phyloP scores from a whole-genome alignment of 305 asterid genomes.

The Plantago lanceolata region DNA sequence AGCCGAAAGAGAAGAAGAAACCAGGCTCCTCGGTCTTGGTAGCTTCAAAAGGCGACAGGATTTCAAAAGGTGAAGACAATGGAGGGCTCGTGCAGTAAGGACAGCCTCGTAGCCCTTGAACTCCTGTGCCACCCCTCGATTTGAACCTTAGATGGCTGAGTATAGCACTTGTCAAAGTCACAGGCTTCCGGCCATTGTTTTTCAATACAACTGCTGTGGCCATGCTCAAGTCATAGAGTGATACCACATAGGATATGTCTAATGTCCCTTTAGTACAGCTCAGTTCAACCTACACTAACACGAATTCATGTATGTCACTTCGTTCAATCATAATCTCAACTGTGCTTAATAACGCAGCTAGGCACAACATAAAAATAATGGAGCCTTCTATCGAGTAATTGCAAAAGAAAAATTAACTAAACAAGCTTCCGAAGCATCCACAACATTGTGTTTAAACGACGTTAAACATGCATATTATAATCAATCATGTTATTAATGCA shows the following conservation, averaged over 20 bases:
- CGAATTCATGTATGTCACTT: not conserved
- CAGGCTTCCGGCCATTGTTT: slow-evolving; percentile 58
- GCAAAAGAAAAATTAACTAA: no score
- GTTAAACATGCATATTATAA: not conserved
- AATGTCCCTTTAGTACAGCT: slow-evolving; percentile 51
- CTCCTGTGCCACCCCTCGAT: slow-evolving; percentile 53
- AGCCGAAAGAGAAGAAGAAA: slow-evolving; percentile 62
- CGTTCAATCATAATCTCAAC: not conserved
- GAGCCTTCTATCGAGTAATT: not conserved
- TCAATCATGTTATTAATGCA: not conserved
- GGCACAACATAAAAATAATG: no score
- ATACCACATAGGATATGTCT: slow-evolving; percentile 58
- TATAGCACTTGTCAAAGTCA: slow-evolving; percentile 43
- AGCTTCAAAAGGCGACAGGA: slow-evolving; percentile 61
- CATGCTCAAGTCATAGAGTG: slow-evolving; percentile 64
- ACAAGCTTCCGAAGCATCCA: not conserved
- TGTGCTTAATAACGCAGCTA: not conserved
- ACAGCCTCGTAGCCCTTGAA: slow-evolving; percentile 53
- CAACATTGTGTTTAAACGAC: not conserved
- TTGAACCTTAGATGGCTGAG: slow-evolving; percentile 52
- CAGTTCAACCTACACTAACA: slow-evolving; percentile 54
- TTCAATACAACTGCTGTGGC: slow-evolving; percentile 68
- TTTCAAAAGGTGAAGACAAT: slow-evolving; percentile 52
- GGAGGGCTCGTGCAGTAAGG: slow-evolving; percentile 73
- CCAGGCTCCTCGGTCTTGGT: slow-evolving; percentile 57